Evolutionary conservation across 139 green algal genomes (phyloP).

Genomic region (Chlamydomonas sphaeroides): DNA sequence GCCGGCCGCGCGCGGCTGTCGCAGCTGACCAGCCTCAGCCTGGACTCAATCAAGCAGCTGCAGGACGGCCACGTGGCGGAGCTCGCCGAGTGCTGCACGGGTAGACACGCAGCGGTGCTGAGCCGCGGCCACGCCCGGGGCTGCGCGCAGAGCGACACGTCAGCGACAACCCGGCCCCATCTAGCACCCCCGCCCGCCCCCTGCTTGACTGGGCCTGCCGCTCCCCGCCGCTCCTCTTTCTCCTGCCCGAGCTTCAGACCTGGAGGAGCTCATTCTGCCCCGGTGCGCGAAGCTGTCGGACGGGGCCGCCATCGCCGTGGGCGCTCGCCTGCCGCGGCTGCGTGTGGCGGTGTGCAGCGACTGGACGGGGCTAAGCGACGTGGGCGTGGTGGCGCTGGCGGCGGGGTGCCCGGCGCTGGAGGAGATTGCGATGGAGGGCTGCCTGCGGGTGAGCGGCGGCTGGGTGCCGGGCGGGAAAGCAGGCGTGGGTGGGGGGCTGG

Average conservation of each 20-base stretch:
- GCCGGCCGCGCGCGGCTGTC: not conserved
- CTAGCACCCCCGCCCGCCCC: too few relatives aligned
- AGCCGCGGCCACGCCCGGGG: too few relatives aligned
- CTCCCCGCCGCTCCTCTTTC: not conserved
- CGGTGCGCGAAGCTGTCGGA: constrained; percentile 16
- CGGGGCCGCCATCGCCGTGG: not conserved
- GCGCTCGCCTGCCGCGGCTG: not conserved
- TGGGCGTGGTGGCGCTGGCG: not conserved
- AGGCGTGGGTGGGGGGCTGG: too few relatives aligned
- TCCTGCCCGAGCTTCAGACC: too few relatives aligned
- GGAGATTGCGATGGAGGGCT: constrained; percentile 24
- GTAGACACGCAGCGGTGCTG: too few relatives aligned
- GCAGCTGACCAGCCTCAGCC: not conserved
- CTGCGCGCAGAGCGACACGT: too few relatives aligned
- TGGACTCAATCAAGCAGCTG: constrained; percentile 27
- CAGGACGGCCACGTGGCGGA: not conserved
- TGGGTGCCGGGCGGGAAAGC: too few relatives aligned
- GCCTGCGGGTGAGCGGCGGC: not conserved
- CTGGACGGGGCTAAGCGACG: constrained; percentile 17
- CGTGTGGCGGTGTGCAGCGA: not conserved
- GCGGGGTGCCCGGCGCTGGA: constrained; percentile 1
- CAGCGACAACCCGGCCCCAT: too few relatives aligned
- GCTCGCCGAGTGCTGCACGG: not conserved
- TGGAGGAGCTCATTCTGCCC: constrained; percentile 16
- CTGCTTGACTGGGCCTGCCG: too few relatives aligned